These are phyloP conservation scores for Tulasnella sp. DNA, from an alignment of 768 basidiomycete species.

Conservation along the genomic window DNA sequence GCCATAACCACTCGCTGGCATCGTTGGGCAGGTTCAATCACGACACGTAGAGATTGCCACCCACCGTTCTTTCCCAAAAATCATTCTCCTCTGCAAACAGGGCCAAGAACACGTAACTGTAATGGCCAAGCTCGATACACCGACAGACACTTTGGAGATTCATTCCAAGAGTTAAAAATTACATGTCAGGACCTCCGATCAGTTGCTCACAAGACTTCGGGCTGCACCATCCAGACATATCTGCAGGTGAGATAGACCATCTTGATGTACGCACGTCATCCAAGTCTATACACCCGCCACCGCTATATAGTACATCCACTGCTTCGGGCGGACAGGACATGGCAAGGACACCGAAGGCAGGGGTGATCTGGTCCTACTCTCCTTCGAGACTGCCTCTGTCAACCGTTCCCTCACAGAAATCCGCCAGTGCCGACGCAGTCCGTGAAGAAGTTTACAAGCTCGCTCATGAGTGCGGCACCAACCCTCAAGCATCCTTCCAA, in stretches of 20 bases:
- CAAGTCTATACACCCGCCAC: conserved; percentile 72
- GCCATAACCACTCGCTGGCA: too few relatives aligned
- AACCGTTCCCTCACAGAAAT: conserved; percentile 44
- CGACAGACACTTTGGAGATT: conserved; percentile 61
- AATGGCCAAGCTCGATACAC: conserved; percentile 37
- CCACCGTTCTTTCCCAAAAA: conserved; percentile 58
- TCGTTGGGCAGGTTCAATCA: too few relatives aligned
- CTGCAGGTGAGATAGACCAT: conserved; percentile 82
- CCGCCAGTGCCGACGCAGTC: conserved; percentile 40
- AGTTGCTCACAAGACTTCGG: conserved; percentile 44
- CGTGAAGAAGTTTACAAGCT: conserved; percentile 35
- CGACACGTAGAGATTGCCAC: too few relatives aligned
- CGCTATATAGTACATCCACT: conserved; percentile 69
- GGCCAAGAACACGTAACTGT: conserved; percentile 72
- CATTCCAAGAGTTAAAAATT: conserved; percentile 59
- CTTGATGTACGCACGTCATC: conserved; percentile 82
- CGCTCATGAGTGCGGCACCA: conserved; percentile 37
- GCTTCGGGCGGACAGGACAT: conserved; percentile 77
- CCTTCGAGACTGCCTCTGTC: conserved; percentile 67
- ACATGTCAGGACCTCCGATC: conserved; percentile 45
- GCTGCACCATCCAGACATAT: conserved; percentile 66
- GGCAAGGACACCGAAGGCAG: conserved; percentile 45
- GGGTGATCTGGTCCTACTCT: conserved; percentile 68
- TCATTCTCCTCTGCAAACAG: conserved; percentile 77
- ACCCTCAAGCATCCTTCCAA: conserved; percentile 30